Base-by-base conservation (phyloP, 1,284 basidiomycete species). In the Anthracocystis setariae region DNA sequence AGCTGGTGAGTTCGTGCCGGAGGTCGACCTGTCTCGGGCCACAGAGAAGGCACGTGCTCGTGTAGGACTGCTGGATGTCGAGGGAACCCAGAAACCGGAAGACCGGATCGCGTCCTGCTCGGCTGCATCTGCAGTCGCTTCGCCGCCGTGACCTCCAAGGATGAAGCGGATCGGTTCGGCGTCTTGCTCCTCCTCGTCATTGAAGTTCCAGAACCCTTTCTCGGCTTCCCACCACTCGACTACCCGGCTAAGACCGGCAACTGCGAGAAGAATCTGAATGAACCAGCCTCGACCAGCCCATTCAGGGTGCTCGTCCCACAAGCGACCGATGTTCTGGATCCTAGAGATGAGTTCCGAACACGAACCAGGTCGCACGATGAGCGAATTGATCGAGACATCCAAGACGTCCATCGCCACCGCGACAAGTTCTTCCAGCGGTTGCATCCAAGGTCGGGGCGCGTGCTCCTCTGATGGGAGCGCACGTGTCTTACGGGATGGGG, bases 161-260 rank as follows among this genome's bases (percentile, higher is more conserved):
- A 71, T 68, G 68, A 79, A 79, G 43, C 65, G 58, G 33, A 78
- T 71, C 10, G 77, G 74, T 51, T 79, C 89, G 8, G 64, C 70
- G 61, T 87, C 85, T 46, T 74, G 69, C 39, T 84, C 84, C 53
- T 93, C 91, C 32, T 94, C 92, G 63, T 95, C 93, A 81, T 94
- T 92, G 80, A 98, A 98, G 80, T 97, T 97, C 96, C 96, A 99
- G 84, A 98, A 98, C 69, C 94, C 93, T 81, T 95, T 95, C 85
- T 98, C 96, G n/a, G 95, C 95, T 46, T 97, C 93, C 95, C 95
- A 99, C 96, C 96, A 99, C 81, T 98, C 96, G 61, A 98, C 90
- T 25, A 98, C 95, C 57, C 96, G 91, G 82, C 91, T 92, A 62
- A 99, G 89, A 75, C 91, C 92, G 40, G 96, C 96, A 47, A 98